Percentiles rank a stretch among this genome's conserved stretches.
Evolutionary conservation across 768 basidiomycete species (phyloP).

Genomic region (Leccinum obscurum): DNA sequence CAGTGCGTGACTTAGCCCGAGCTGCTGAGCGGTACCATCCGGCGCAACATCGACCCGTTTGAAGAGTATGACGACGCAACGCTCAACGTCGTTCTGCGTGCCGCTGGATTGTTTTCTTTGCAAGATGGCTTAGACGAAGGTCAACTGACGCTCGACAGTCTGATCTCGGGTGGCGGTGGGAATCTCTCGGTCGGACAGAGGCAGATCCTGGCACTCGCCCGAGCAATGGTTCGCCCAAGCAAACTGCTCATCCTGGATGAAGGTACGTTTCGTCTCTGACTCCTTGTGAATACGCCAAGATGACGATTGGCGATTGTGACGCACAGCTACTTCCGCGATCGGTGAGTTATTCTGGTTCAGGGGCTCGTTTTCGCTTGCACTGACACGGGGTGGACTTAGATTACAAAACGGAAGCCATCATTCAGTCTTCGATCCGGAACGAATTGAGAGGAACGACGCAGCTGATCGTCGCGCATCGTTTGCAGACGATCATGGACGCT

Average conservation of each 20-base stretch:
- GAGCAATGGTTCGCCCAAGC: conserved; percentile 57
- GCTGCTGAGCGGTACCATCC: conserved; percentile 50
- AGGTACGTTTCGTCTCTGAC: conserved; percentile 25
- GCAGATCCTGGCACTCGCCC: conserved; percentile 59
- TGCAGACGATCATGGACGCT: conserved; percentile 60
- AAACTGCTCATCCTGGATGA: conserved; percentile 62
- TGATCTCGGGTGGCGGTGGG: conserved; percentile 43
- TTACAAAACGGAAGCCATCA: conserved; percentile 51
- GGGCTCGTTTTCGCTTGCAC: not conserved
- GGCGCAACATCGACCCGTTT: conserved; percentile 64
- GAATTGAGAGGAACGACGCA: conserved; percentile 48
- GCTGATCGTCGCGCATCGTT: conserved; percentile 59
- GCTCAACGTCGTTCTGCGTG: conserved; percentile 48
- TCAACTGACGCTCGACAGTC: conserved; percentile 45
- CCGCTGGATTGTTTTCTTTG: conserved; percentile 46
- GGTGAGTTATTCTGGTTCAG: conserved; percentile 23
- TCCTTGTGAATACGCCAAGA: not conserved
- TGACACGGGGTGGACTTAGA: conserved; percentile 32
- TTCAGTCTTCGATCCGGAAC: conserved; percentile 55
- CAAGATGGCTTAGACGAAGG: conserved; percentile 39
- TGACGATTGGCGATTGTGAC: not conserved
- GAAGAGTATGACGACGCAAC: conserved; percentile 51
- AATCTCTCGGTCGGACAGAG: conserved; percentile 61
- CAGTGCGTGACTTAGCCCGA: not conserved
- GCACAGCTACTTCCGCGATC: conserved; percentile 46